These are phyloP conservation scores for Venturia aucupariae DNA, from an alignment of 2,329 filamentous ascomycete genomes.

Conservation along the genomic window DNA sequence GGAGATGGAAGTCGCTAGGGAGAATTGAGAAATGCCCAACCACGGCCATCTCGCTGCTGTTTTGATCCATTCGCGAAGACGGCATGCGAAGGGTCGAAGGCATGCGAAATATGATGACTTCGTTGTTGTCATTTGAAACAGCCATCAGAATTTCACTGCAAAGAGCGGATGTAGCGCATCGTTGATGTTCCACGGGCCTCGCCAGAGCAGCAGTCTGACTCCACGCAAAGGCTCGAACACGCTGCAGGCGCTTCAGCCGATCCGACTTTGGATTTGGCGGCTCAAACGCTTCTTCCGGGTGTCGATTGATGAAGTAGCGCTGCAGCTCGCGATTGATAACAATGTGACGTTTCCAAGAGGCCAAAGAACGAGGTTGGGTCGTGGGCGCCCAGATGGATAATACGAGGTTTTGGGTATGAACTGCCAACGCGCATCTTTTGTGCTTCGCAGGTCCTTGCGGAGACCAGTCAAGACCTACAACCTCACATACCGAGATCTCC, in stretches of 20 bases:
- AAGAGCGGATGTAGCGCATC: neutral
- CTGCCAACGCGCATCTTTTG: conserved; percentile 44
- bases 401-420: conserved; percentile 47
- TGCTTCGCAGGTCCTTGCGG: conserved; percentile 46
- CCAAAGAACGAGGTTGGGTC: conserved; percentile 28
- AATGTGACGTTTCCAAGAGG: conserved; percentile 43
- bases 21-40: conserved; percentile 4
- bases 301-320: conserved; percentile 25
- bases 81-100: neutral
- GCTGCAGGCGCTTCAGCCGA: neutral
- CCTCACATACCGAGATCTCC: conserved; percentile 45
- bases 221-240: conserved; percentile 12
- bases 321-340: conserved; percentile 44
- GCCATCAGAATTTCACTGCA: conserved; percentile 2
- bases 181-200: neutral
- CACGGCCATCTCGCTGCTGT: neutral
- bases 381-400: conserved; percentile 46
- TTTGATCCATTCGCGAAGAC: neutral
- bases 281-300: neutral
- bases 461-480: conserved; percentile 47
- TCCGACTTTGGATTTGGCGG: neutral
- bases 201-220: neutral
- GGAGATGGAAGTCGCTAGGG: neutral
- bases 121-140: conserved; percentile 11
- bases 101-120: conserved; percentile 11